A percentile compares a stretch with the other conserved stretches of the same genome.
Conservation (phyloP, 192 early-diverging fungal species). For the Thoreauomyces humboldtii region DNA sequence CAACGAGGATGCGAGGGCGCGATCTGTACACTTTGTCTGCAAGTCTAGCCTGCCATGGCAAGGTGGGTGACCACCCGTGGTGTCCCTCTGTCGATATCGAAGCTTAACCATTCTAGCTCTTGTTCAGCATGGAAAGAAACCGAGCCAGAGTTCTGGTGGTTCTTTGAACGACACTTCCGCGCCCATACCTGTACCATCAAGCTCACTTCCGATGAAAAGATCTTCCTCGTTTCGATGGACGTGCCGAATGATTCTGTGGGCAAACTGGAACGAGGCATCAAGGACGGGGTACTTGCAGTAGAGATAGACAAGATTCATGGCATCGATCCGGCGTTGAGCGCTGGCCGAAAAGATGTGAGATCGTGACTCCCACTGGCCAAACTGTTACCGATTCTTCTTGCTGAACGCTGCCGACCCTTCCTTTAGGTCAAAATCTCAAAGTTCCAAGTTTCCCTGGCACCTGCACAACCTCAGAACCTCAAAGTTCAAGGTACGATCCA, state of each 20-base stretch:
- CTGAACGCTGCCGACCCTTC: not conserved
- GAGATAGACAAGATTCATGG: constrained; percentile 62
- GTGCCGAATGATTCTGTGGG: constrained; percentile 42
- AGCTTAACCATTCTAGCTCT: not conserved
- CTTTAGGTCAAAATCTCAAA: constrained; percentile 46
- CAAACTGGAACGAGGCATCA: constrained; percentile 48
- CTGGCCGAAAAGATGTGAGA: constrained; percentile 41
- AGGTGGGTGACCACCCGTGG: not conserved
- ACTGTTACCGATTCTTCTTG: not conserved
- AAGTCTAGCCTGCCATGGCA: constrained; percentile 28
- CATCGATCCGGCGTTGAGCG: constrained; percentile 47
- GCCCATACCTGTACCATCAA: constrained; percentile 30
- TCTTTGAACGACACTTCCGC: constrained; percentile 50
- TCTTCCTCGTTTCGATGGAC: constrained; percentile 45
- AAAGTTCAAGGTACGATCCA: constrained; percentile 40
- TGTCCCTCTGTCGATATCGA: not conserved
- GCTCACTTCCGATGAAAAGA: constrained; percentile 51
- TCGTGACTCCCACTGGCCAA: too few relatives aligned
- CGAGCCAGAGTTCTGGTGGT: constrained; percentile 42
- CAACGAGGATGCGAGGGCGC: constrained; percentile 26
- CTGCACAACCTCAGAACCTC: constrained; percentile 41
- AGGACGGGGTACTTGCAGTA: constrained; percentile 42
- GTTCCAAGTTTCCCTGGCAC: constrained; percentile 40
- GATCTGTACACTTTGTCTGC: constrained; percentile 32
- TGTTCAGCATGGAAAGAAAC: constrained; percentile 52